phyloP scores from a whole-genome alignment of 371 early-diverging fungal genomes.

The Mucor mucedo region DNA sequence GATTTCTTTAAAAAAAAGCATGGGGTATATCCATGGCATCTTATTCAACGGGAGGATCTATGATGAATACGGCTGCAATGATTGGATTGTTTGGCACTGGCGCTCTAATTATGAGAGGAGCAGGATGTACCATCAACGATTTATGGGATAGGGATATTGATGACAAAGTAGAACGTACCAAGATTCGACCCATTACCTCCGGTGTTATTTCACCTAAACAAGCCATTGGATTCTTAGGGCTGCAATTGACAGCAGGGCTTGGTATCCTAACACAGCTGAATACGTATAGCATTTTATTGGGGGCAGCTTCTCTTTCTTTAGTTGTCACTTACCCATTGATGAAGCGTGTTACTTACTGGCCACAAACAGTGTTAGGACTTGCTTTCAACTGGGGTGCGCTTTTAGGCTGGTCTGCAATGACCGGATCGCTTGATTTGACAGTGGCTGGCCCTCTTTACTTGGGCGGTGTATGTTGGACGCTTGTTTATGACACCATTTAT shows the following conservation, averaged over 20 bases:
- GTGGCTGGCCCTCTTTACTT: constrained; percentile 85
- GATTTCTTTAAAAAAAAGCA: constrained; percentile 39
- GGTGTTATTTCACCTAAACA: constrained; percentile 72
- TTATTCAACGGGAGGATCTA: constrained; percentile 57
- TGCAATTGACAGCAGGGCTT: constrained; percentile 83
- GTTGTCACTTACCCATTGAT: constrained; percentile 92
- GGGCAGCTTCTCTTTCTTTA: constrained; percentile 79
- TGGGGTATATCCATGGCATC: constrained; percentile 88
- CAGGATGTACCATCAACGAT: constrained; percentile 97
- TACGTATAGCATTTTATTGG: constrained; percentile 78
- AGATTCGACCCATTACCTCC: constrained; percentile 84
- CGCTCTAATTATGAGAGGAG: constrained; percentile 94
- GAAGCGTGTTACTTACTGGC: constrained; percentile 97
- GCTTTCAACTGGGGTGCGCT: constrained; percentile 96
- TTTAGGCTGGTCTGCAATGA: constrained; percentile 92
- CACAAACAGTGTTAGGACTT: constrained; percentile 87
- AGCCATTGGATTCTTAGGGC: constrained; percentile 82
- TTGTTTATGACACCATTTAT: constrained; percentile 97
- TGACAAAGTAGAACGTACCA: constrained; percentile 85
- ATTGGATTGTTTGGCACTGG: constrained; percentile 88
- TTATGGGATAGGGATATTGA: constrained; percentile 94
- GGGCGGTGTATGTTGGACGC: constrained; percentile 92
- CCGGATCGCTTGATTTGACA: constrained; percentile 68
- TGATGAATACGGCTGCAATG: constrained; percentile 62
- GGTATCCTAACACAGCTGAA: constrained; percentile 80